These are phyloP conservation scores for Pythium brassicae DNA, from an alignment of 352 stramenopile genomes.

Conservation along the genomic window DNA sequence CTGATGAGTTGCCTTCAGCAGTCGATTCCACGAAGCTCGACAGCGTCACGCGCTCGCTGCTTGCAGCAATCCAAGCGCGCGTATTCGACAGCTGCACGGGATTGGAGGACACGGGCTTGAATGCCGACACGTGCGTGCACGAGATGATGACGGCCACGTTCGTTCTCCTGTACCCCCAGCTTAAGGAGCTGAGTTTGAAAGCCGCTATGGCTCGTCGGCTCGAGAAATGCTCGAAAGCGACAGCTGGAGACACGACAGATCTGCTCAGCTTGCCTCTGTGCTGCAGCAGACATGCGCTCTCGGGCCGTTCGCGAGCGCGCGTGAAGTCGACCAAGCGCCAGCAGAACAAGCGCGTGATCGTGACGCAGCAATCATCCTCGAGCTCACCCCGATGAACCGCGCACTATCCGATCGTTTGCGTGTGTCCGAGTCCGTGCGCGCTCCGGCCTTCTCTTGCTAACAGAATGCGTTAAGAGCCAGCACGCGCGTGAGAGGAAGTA, in stretches of 20 bases:
- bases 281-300: background rate
- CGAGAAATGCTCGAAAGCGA: background rate
- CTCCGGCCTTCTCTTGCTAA: background rate
- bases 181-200: background rate
- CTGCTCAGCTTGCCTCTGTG: background rate
- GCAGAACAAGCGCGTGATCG: background rate
- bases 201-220: background rate
- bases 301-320: too few relatives aligned
- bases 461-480: too few relatives aligned
- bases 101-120: background rate
- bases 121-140: background rate
- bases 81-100: background rate
- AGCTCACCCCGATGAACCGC: background rate
- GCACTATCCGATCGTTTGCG: background rate
- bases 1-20: background rate
- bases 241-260: background rate
- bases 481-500: too few relatives aligned
- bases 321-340: too few relatives aligned
- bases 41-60: too few relatives aligned
- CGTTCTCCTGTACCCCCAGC: background rate
- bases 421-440: background rate
- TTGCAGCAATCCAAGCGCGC: background rate
- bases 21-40: background rate
- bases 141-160: background rate
- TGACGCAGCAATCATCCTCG: background rate